Evolutionary conservation across 2,329 filamentous ascomycete species (phyloP).

Genomic region (Pseudogymnoascus sp.): DNA sequence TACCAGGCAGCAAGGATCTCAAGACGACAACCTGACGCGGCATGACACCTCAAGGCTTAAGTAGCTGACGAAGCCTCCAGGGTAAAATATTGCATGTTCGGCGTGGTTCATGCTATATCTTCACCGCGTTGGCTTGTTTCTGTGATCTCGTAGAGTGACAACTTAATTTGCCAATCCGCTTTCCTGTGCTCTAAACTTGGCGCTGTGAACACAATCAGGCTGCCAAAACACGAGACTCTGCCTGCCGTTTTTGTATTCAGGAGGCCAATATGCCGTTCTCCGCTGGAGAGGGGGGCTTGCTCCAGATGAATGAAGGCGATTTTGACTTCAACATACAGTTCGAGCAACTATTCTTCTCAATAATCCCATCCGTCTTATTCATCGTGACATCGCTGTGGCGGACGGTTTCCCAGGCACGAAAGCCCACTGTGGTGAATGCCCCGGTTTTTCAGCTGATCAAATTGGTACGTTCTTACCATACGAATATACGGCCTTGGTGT

Average conservation of each 20-base stretch:
- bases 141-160: neutral
- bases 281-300: constrained; percentile 17
- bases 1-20: neutral
- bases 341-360: constrained; percentile 28
- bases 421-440: constrained; percentile 27
- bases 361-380: constrained; percentile 25
- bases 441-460: constrained; percentile 23
- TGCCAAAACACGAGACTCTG: neutral
- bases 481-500: neutral
- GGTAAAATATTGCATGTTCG: neutral
- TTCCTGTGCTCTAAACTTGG: too few relatives aligned
- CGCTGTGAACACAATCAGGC: neutral
- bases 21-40: neutral
- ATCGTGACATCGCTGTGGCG: constrained; percentile 26
- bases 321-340: constrained; percentile 28
- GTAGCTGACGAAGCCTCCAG: neutral
- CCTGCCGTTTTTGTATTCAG: neutral
- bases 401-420: constrained; percentile 21
- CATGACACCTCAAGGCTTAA: neutral
- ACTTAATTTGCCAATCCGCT: neutral
- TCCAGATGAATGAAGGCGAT: constrained; percentile 25
- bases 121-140: neutral
- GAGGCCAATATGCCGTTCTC: constrained; percentile 16
- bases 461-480: constrained; percentile 18
- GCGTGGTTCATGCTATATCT: neutral